Evolutionary conservation across 1,284 basidiomycete species (phyloP).

Genomic region (Cryptococcus maquisensis): DNA sequence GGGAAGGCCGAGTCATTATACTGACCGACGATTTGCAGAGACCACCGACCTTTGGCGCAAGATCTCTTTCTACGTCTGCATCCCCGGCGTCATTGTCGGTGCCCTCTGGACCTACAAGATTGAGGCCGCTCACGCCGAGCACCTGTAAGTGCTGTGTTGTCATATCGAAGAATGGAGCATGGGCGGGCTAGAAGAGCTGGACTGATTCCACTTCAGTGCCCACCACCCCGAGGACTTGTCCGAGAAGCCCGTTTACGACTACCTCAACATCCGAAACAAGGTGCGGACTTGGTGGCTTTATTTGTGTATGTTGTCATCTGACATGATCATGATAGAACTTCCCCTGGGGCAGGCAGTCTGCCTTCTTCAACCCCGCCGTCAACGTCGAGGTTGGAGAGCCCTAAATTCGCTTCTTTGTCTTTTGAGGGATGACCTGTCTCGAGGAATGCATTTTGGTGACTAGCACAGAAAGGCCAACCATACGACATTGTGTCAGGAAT

Average conservation of each 20-base stretch:
- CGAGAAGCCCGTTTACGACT: conserved; percentile 39
- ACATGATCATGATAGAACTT: conserved; percentile 20
- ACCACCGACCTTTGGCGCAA: conserved; percentile 46
- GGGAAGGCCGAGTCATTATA: neutral
- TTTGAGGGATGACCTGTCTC: neutral
- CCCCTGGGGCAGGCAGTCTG: conserved; percentile 46
- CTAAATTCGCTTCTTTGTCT: neutral
- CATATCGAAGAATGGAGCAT: neutral
- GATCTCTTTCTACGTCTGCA: conserved; percentile 44
- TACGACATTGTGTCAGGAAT: neutral
- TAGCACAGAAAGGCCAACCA: neutral
- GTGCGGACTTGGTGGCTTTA: neutral
- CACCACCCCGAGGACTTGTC: conserved; percentile 39
- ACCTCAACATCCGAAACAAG: conserved; percentile 47
- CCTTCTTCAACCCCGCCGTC: conserved; percentile 40
- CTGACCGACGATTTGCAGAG: conserved; percentile 17
- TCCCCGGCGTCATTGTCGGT: conserved; percentile 37
- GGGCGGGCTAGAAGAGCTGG: too few relatives aligned
- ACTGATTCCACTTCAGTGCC: neutral
- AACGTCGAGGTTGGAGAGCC: conserved; percentile 16
- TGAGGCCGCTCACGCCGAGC: conserved; percentile 41
- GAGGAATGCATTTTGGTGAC: conserved; percentile 1
- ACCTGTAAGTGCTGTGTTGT: neutral
- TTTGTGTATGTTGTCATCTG: neutral
- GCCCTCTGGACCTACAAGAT: conserved; percentile 41